Conservation (phyloP, 2,329 filamentous ascomycete species). For the Aspergillus pseudoglaucus region DNA sequence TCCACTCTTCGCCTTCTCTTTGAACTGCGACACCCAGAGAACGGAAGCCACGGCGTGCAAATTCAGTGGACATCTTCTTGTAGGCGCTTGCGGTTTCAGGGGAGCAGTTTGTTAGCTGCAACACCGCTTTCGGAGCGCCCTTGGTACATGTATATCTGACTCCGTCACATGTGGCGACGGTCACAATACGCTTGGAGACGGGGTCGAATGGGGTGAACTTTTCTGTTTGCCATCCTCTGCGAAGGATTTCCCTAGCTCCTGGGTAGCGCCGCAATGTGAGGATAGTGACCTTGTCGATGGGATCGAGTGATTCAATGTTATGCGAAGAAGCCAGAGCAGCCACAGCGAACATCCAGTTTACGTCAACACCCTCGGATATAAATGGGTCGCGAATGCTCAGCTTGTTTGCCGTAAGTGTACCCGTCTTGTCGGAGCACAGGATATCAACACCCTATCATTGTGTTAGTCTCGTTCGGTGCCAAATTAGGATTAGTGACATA, state of each 20-base stretch:
- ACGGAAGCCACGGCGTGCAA: constrained; percentile 71
- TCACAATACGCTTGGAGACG: constrained; percentile 72
- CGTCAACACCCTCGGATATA: constrained; percentile 68
- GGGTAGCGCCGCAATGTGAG: constrained; percentile 68
- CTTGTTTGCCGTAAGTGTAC: constrained; percentile 59
- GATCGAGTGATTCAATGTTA: constrained; percentile 70
- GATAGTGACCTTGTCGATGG: constrained; percentile 74
- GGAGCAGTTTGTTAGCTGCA: constrained; percentile 61
- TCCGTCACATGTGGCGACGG: constrained; percentile 60
- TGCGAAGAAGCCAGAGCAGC: constrained; percentile 70
- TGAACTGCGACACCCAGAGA: constrained; percentile 72
- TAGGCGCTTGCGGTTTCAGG: constrained; percentile 60
- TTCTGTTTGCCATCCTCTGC: constrained; percentile 67
- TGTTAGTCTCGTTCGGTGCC: constrained; percentile 5
- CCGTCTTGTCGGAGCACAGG: constrained; percentile 75
- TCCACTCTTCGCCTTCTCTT: constrained; percentile 68
- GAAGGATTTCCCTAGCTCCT: constrained; percentile 66
- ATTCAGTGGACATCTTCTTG: constrained; percentile 65
- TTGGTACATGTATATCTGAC: constrained; percentile 69
- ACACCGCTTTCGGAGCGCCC: constrained; percentile 68
- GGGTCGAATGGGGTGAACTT: constrained; percentile 68
- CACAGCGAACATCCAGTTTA: constrained; percentile 80
- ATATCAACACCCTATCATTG: constrained; percentile 58
- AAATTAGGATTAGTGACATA: constrained; percentile 22
- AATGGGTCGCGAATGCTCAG: constrained; percentile 70